Base-by-base conservation (phyloP, 1,139 yeast genomes). In the Petasospora rhodanensis region DNA sequence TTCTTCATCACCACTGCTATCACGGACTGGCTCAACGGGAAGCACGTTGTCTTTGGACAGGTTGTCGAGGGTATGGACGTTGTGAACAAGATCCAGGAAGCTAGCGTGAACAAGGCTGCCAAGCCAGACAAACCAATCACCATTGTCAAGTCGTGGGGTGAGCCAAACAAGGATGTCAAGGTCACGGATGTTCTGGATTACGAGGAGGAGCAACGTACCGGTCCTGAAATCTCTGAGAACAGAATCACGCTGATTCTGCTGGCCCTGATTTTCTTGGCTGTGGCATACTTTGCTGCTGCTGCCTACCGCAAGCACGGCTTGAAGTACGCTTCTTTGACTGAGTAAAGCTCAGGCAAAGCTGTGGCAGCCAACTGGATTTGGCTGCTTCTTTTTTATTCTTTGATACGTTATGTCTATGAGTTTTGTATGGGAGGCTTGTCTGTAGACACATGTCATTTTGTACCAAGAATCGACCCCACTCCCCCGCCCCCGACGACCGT, bases 1-100 rank as follows among this genome's bases (percentile, higher is more conserved):
- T 82, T 82, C 58, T 82, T 82, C 56, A 35, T 35, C 53, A 79
- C 85, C 46, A 78, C 86, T 12, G 77, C 68, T 6, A 60, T 69
- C 13, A 75, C 84, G 22, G 59, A 64, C 26, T 76, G 81, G 80
- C 68, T 82, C 49, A 75, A 80, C 57, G 81, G 80, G 24, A 62
- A 61, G 16, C 87, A 82, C 58, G 93, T 82, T 46, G 91, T 81
- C n/a, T 82, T 82, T 51, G 93, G 93, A 37, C 83, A 81, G 59
- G 80, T 82, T 34, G 40, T 76, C 9, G 83, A 78, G 32, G 91
- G 91, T 15, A 62, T 71, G 52, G 82, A 79, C 26, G 72, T 79
- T 11, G 76, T 76, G 25, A 64, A 68, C 38, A 59, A 66, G 51
- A 69, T 62, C 23, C 83, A 76, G 50, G 62, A 59, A 32, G 76